Conservation (phyloP, 257 asterid species). For the Paraleonurus japonicus region DNA sequence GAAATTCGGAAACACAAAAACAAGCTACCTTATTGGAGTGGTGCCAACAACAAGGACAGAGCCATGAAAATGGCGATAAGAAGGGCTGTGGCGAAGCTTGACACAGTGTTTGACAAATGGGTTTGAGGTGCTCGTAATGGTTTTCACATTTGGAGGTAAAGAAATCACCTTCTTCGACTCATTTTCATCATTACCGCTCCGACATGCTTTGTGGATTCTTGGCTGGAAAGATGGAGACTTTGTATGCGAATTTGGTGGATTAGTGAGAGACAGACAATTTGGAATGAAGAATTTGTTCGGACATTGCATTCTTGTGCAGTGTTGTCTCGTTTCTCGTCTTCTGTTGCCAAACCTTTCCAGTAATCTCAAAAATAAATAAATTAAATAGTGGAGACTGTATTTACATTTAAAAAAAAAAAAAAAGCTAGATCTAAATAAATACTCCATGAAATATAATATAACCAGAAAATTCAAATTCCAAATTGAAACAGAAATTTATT, state of each 20-base stretch:
- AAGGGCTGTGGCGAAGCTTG: constrained; percentile 79
- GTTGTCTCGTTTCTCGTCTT: neutral
- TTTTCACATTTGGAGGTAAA: constrained; percentile 52
- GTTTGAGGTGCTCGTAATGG: constrained; percentile 84
- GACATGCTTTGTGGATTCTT: constrained; percentile 21
- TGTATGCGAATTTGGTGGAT: constrained; percentile 26
- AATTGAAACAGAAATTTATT: too few relatives aligned
- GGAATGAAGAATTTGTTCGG: constrained; percentile 31
- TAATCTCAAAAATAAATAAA: neutral
- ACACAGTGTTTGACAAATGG: constrained; percentile 89
- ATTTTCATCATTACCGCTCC: constrained; percentile 19
- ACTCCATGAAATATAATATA: too few relatives aligned
- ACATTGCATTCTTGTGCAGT: constrained; percentile 43
- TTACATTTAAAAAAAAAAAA: too few relatives aligned
- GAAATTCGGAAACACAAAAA: neutral
- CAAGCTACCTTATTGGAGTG: constrained; percentile 66
- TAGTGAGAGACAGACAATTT: constrained; percentile 15
- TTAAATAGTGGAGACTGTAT: too few relatives aligned
- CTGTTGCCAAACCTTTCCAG: neutral
- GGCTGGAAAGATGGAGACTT: constrained; percentile 25
- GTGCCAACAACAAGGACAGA: constrained; percentile 77
- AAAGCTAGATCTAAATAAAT: too few relatives aligned
- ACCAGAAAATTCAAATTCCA: too few relatives aligned
- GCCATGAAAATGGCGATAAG: constrained; percentile 80
- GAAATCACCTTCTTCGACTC: constrained; percentile 32